phyloP scores from a whole-genome alignment of 495 filamentous ascomycete genomes.

The Sabuloglossum arenarium region DNA sequence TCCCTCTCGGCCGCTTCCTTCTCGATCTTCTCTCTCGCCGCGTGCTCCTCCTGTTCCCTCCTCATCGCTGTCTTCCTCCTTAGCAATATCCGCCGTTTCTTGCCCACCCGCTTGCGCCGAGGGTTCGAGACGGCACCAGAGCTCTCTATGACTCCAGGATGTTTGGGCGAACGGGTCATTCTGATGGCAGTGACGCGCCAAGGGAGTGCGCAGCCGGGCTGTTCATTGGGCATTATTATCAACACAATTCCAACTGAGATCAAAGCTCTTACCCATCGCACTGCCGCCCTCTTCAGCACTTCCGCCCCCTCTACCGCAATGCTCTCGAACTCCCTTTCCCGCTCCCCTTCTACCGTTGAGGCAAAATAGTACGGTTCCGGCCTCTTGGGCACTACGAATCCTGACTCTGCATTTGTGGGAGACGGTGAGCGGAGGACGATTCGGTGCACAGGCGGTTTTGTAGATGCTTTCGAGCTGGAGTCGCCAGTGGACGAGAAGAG shows the following conservation, averaged over 20 bases:
- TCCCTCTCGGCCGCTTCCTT: conserved; percentile 10
- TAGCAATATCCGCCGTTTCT: conserved; percentile 29
- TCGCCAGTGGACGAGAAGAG: conserved; percentile 26
- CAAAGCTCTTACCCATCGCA: conserved; percentile 23
- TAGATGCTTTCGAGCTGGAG: conserved; percentile 7
- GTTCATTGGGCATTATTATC: too few species aligned
- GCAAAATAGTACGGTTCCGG: conserved; percentile 26
- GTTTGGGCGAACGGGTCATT: not conserved
- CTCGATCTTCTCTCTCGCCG: conserved; percentile 8
- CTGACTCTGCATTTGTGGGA: not conserved
- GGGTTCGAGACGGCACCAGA: not conserved
- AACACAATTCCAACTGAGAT: too few species aligned
- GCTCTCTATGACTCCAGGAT: not conserved
- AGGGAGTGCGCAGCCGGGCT: conserved; percentile 24
- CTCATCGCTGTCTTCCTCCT: conserved; percentile 27
- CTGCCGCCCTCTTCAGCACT: conserved; percentile 18
- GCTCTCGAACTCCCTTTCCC: conserved; percentile 14
- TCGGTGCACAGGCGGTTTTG: conserved; percentile 10
- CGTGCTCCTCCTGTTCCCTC: conserved; percentile 24
- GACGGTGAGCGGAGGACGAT: conserved; percentile 19
- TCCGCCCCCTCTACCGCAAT: conserved; percentile 26
- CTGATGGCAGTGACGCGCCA: conserved; percentile 27
- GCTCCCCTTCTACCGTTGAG: conserved; percentile 13
- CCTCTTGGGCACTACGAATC: conserved; percentile 3
- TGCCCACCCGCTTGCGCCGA: conserved; percentile 23